A percentile compares a stretch with the other conserved stretches of the same genome.
Conservation (phyloP, 768 basidiomycete genomes). For the Suillus cothurnatus region DNA sequence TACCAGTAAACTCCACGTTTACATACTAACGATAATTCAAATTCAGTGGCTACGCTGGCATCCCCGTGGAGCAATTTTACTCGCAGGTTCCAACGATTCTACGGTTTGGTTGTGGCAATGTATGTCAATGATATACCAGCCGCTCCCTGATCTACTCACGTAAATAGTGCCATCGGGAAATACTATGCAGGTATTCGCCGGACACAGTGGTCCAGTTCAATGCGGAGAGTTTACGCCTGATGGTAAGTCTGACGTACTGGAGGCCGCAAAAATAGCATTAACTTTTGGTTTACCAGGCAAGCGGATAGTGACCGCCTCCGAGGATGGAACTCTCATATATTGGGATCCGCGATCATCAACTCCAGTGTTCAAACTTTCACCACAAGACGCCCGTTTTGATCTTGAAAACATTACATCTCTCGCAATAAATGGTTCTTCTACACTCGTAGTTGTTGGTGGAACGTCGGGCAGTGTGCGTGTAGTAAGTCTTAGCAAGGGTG, state of each 20-base stretch:
- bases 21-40: conserved; percentile 35
- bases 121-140: conserved; percentile 40
- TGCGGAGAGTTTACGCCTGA: conserved; percentile 93
- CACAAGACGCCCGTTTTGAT: conserved; percentile 71
- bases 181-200: conserved; percentile 95
- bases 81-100: conserved; percentile 91
- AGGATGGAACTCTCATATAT: conserved; percentile 77
- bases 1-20: conserved; percentile 6
- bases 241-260: conserved; percentile 44
- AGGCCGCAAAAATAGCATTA: neutral
- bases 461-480: conserved; percentile 84
- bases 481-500: conserved; percentile 84
- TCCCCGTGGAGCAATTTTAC: conserved; percentile 85
- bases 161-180: conserved; percentile 86
- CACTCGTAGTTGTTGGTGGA: conserved; percentile 90
- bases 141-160: conserved; percentile 5
- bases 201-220: conserved; percentile 82
- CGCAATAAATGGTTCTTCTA: conserved; percentile 82
- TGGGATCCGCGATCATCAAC: conserved; percentile 88
- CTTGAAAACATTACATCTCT: conserved; percentile 86
- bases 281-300: conserved; percentile 55
- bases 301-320: conserved; percentile 85
- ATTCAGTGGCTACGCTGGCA: conserved; percentile 93
- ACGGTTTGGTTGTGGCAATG: conserved; percentile 98
- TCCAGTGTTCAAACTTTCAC: conserved; percentile 80